Evolutionary conservation across 371 early-diverging fungal species (phyloP).

Genomic region (Apophysomyces variabilis): DNA sequence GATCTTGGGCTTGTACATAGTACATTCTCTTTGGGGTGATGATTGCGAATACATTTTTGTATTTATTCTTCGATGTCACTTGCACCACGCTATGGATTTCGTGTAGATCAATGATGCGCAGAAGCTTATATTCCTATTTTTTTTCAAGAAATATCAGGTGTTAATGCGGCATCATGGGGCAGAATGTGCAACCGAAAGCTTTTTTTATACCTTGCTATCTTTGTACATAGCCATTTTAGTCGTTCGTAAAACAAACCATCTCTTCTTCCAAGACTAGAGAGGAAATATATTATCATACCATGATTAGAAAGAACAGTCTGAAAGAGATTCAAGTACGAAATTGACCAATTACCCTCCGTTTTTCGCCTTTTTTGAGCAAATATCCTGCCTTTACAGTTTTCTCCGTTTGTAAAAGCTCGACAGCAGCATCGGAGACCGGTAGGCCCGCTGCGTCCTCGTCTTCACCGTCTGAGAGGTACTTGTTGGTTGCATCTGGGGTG

Average conservation of each 20-base stretch:
- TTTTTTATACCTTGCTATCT: constrained; percentile 69
- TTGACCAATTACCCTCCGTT: constrained; percentile 58
- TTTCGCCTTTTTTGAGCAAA: constrained; percentile 80
- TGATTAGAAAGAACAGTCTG: background rate
- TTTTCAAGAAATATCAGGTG: background rate
- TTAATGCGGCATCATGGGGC: background rate
- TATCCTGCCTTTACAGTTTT: constrained; percentile 71
- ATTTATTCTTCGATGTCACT: constrained; percentile 69
- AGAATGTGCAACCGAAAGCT: constrained; percentile 7
- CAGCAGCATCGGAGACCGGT: constrained; percentile 52
- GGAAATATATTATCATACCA: constrained; percentile 5
- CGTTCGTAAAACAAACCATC: constrained; percentile 86
- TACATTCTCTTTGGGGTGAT: constrained; percentile 77
- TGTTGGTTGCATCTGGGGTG: constrained; percentile 13
- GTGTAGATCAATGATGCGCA: constrained; percentile 74
- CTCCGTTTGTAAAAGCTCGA: constrained; percentile 65
- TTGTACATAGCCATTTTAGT: constrained; percentile 85
- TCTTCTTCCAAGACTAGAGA: constrained; percentile 79
- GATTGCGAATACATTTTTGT: constrained; percentile 74
- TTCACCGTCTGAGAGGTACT: constrained; percentile 51
- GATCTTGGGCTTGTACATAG: constrained; percentile 73
- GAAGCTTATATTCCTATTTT: constrained; percentile 76
- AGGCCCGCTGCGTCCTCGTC: constrained; percentile 55
- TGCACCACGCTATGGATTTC: constrained; percentile 79
- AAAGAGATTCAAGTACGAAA: too few species aligned